Evolutionary conservation across 441 rosid genomes (phyloP).

Genomic region (Euphorbia schlechtendalii): DNA sequence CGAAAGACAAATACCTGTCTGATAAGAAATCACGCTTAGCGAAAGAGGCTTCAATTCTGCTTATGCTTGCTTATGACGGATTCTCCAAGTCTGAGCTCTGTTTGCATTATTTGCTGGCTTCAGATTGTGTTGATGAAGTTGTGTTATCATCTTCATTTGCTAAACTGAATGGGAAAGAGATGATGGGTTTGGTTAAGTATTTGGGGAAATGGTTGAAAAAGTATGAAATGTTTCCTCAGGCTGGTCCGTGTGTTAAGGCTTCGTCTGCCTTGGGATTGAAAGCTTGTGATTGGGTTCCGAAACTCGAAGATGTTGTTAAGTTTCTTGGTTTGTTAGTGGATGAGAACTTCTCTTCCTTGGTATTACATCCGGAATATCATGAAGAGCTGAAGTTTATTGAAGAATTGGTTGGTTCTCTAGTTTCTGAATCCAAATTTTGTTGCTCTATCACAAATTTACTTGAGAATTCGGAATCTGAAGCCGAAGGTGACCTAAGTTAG

Average conservation of each 20-base stretch:
- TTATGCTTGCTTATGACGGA: constrained; percentile 80
- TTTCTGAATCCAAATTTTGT: constrained; percentile 21
- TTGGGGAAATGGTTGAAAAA: constrained; percentile 82
- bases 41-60: constrained; percentile 62
- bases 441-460: constrained; percentile 35
- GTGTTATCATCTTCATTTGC: constrained; percentile 52
- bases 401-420: too few relatives aligned
- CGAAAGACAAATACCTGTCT: constrained; percentile 23
- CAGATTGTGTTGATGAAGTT: constrained; percentile 53
- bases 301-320: too few relatives aligned
- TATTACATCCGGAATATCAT: too few relatives aligned
- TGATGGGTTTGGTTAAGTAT: constrained; percentile 50
- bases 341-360: too few relatives aligned
- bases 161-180: constrained; percentile 63
- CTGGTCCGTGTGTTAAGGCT: constrained; percentile 64
- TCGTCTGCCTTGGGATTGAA: constrained; percentile 32
- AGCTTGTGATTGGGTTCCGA: too few relatives aligned
- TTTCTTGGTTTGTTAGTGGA: too few relatives aligned
- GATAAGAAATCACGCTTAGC: constrained; percentile 37
- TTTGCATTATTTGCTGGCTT: constrained; percentile 65
- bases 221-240: constrained; percentile 75
- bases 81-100: constrained; percentile 68
- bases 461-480: constrained; percentile 40
- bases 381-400: too few relatives aligned
- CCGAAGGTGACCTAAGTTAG: constrained; percentile 32